Base-by-base conservation (phyloP, 2,329 filamentous ascomycete species). In the Penicillium sp. region DNA sequence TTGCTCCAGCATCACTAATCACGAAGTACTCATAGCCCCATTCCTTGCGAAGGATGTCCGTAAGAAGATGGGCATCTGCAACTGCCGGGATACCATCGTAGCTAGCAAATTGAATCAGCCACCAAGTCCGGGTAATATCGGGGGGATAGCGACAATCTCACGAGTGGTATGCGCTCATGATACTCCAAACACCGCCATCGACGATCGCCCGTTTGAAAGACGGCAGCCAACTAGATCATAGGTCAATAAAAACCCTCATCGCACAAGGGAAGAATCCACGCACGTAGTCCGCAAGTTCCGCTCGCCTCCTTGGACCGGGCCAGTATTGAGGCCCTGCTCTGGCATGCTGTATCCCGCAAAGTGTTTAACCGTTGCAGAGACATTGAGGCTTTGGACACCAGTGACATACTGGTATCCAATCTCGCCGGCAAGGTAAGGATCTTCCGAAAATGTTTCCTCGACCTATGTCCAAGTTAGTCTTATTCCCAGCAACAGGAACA, bases 301-400 rank as follows among this genome's bases (percentile, higher is more conserved):
- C 67, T 85, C 82, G 17, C 83, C 84, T 22, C 82, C 83, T 60
- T 84, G 82, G 0, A 85, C 82, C 5, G 83, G 83, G 0, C 82
- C 88, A 8, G 86, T 88, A 70, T 92, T 92, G 43, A 92, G 73
- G 1, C 89, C 89, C 71, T 91, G 88, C 67, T 92, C 89, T 0
- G 88, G 89, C 1, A 80, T 79, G 49, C 83, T 88, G 69, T 87
- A 91, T 1, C 84, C 90, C 12, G 86, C 87, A 71, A 89, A 92
- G 71, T 92, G 90, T 77, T 92, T 92, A 48, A 92, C 86, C 74
- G 86, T 91, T n/a, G 89, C 85, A 20, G 85, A 86, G 5, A 91
- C 88, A 47, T 87, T 86, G 34, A 81, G 79, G 12, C 81, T 82
- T 71, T 92, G 88, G 2, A 91, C 77, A 20, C 89, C 86, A 53